These are phyloP conservation scores for Aspergillus conjunctus DNA, from an alignment of 495 filamentous ascomycete species.

Conservation along the genomic window DNA sequence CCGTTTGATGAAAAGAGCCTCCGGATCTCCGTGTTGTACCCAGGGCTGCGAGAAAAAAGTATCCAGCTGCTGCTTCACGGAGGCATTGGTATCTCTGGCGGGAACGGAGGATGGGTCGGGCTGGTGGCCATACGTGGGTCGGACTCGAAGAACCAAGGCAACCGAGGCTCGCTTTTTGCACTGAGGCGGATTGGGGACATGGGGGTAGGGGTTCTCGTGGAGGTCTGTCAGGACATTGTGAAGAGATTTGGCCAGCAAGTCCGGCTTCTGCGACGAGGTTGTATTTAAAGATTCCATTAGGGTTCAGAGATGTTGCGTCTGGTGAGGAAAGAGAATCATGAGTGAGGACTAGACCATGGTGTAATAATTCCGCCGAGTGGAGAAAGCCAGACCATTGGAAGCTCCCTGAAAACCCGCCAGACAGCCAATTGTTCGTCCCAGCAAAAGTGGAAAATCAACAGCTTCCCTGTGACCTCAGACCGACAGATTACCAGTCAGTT, in stretches of 20 bases:
- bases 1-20: conserved; percentile 77
- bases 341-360: background rate
- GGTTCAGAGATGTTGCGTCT: background rate
- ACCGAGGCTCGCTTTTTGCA: conserved; percentile 73
- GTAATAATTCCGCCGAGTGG: background rate
- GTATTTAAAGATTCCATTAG: conserved; percentile 12
- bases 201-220: conserved; percentile 57
- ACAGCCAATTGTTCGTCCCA: too few relatives aligned
- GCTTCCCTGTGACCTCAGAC: background rate
- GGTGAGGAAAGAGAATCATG: background rate
- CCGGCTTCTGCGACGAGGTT: conserved; percentile 8
- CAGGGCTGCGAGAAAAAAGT: conserved; percentile 69
- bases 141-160: conserved; percentile 68
- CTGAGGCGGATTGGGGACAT: conserved; percentile 62
- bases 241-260: conserved; percentile 30
- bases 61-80: conserved; percentile 49
- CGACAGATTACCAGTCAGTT: background rate
- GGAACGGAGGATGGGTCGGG: conserved; percentile 39
- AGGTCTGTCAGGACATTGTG: conserved; percentile 55
- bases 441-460: too few relatives aligned
- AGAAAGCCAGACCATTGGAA: background rate
- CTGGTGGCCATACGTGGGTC: conserved; percentile 61
- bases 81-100: conserved; percentile 30
- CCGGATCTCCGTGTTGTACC: conserved; percentile 74
- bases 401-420: background rate